Conservation (phyloP, 345 rosid genomes). For the Melaleuca quinquenervia region DNA sequence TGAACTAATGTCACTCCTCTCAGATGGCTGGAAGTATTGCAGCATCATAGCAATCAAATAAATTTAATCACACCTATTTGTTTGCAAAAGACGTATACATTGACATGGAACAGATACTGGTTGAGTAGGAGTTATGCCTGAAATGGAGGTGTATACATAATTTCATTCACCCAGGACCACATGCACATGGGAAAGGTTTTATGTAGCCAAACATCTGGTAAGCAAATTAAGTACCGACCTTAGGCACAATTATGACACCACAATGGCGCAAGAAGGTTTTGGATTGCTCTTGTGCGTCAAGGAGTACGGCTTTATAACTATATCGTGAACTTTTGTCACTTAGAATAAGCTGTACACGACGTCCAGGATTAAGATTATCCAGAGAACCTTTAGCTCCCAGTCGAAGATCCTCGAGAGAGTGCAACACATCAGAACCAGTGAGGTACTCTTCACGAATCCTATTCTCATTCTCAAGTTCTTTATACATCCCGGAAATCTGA, state of each 20-base stretch:
- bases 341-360: conserved; percentile 46
- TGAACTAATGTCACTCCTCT: not conserved
- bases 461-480: conserved; percentile 76
- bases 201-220: not conserved
- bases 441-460: conserved; percentile 49
- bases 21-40: not conserved
- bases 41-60: not conserved
- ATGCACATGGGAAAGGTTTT: not conserved
- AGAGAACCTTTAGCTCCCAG: conserved; percentile 65
- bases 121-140: not conserved
- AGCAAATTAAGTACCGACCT: conserved; percentile 29
- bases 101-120: not conserved
- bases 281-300: conserved; percentile 54
- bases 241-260: conserved; percentile 87
- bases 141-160: not conserved
- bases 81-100: not conserved
- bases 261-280: conserved; percentile 45
- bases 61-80: not conserved
- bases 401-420: conserved; percentile 70
- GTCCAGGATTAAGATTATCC: conserved; percentile 40
- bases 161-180: not conserved
- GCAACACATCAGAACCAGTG: conserved; percentile 47
- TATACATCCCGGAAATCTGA: conserved; percentile 59
- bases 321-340: conserved; percentile 43
- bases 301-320: conserved; percentile 61